These are phyloP conservation scores for Cucurbita argyrosperma DNA, from an alignment of 306 rosid genomes.

Conservation along the genomic window DNA sequence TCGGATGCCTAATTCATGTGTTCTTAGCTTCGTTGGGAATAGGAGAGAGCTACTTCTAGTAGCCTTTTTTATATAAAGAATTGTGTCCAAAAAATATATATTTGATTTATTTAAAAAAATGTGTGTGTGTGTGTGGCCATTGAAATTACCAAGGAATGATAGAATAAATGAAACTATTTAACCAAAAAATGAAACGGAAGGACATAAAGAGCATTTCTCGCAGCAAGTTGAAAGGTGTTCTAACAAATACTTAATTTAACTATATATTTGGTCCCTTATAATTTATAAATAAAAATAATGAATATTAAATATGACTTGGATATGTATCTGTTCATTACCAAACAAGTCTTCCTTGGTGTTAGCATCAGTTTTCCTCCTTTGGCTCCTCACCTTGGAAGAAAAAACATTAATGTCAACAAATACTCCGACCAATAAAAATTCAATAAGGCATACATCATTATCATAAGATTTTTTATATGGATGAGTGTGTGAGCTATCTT, in stretches of 20 bases:
- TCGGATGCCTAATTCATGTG: neutral
- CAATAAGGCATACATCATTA: neutral
- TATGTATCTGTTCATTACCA: too few species aligned
- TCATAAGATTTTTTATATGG: too few species aligned
- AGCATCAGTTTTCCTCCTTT: neutral
- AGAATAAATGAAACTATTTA: neutral
- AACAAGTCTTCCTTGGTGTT: too few species aligned
- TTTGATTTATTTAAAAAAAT: neutral
- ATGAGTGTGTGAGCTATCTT: too few species aligned
- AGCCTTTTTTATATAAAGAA: too few species aligned
- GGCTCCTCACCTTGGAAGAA: neutral
- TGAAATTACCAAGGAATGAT: neutral
- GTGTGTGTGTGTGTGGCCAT: neutral
- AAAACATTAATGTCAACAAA: neutral
- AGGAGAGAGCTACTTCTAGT: neutral
- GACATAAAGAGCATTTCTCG: neutral
- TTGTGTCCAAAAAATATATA: too few species aligned
- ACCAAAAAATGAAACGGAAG: neutral
- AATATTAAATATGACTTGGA: too few species aligned
- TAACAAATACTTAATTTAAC: neutral
- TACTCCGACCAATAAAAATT: neutral
- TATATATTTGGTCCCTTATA: neutral
- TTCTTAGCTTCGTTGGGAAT: neutral
- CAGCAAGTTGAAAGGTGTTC: neutral
- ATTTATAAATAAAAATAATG: neutral